These are phyloP conservation scores for Strobilomyces confusus DNA, from an alignment of 768 basidiomycete genomes.

Conservation along the genomic window DNA sequence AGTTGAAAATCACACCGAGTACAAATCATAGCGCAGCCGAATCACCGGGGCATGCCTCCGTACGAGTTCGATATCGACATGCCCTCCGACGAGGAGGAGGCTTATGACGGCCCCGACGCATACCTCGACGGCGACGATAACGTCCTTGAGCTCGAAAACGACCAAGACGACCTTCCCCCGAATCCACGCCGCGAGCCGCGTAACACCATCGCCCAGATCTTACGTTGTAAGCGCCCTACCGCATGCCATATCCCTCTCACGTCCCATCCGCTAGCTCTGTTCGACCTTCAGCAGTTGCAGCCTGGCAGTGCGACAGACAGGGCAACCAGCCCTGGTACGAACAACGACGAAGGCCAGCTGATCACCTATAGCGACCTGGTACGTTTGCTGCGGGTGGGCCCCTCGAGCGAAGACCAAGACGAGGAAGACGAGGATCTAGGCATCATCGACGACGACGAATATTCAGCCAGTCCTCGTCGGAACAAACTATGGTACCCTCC, in stretches of 20 bases:
- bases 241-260: constrained; percentile 2
- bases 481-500: constrained; percentile 33
- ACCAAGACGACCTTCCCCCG: constrained; percentile 18
- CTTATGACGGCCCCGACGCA: constrained; percentile 33
- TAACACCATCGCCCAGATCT: constrained; percentile 22
- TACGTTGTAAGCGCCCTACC: constrained; percentile 24
- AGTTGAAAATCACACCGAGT: too few relatives aligned
- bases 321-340: neutral
- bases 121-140: constrained; percentile 33
- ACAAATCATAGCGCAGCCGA: too few relatives aligned
- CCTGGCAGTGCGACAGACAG: constrained; percentile 11
- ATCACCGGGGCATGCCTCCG: constrained; percentile 13
- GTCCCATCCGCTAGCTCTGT: constrained; percentile 21
- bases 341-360: constrained; percentile 1
- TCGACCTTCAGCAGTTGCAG: constrained; percentile 26
- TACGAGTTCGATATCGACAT: constrained; percentile 21
- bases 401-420: constrained; percentile 31
- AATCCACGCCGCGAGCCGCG: neutral
- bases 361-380: constrained; percentile 27
- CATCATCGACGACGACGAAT: constrained; percentile 27
- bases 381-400: constrained; percentile 15
- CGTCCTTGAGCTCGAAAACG: constrained; percentile 33
- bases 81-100: constrained; percentile 27
- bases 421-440: constrained; percentile 40
- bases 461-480: constrained; percentile 23